Evolutionary conservation across 192 early-diverging fungal genomes (phyloP).

Genomic region (Coemansia sp.): DNA sequence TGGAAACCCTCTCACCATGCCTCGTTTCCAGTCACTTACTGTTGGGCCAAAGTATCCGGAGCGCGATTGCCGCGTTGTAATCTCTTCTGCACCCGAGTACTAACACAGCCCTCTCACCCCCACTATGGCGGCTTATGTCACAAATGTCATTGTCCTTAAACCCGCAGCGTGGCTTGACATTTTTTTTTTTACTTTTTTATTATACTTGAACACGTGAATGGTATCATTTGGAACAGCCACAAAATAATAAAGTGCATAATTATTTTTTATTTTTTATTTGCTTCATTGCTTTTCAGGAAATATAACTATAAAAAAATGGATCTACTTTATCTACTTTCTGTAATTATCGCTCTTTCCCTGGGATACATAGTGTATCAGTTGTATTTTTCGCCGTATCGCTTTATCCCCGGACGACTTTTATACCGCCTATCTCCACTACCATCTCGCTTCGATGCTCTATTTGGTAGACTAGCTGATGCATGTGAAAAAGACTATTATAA

Average conservation of each 20-base stretch:
- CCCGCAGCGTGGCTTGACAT: not conserved
- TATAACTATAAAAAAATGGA: not conserved
- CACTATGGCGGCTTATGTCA: not conserved
- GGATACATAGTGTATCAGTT: not conserved
- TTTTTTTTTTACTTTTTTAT: not conserved
- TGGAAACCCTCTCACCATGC: constrained; percentile 28
- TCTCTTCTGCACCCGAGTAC: constrained; percentile 16
- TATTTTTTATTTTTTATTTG: not conserved
- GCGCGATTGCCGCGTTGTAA: constrained; percentile 30
- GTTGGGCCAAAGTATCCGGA: constrained; percentile 26
- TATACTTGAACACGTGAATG: not conserved
- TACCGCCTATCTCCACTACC: not conserved
- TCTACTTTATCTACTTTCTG: not conserved
- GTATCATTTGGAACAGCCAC: not conserved
- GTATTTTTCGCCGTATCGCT: not conserved
- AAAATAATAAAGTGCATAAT: not conserved
- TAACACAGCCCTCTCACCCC: not conserved
- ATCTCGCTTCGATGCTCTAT: constrained; percentile 6
- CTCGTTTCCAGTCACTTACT: constrained; percentile 22
- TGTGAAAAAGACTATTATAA: constrained; percentile 25
- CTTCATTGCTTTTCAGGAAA: not conserved
- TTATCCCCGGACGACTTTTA: not conserved
- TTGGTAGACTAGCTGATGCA: constrained; percentile 19
- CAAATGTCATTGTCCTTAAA: not conserved
- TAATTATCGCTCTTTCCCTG: not conserved